phyloP scores from a whole-genome alignment of 2,329 filamentous ascomycete genomes.

The Phyllosticta citribraziliensis region DNA sequence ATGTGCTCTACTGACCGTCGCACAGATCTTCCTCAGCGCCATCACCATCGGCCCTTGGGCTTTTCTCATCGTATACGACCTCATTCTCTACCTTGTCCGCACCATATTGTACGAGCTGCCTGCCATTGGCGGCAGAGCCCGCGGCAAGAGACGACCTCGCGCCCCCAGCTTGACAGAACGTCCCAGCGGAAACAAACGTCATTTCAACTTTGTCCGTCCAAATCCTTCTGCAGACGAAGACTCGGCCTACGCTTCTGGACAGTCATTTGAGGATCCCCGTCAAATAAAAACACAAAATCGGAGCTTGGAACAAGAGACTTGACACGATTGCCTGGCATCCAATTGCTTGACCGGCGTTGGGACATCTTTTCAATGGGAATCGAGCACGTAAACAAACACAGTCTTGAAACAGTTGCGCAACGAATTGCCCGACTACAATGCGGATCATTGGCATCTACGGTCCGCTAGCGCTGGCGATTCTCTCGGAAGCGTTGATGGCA shows the following conservation, averaged over 20 bases:
- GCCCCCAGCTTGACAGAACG: slow-evolving; percentile 52
- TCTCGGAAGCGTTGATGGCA: neutral
- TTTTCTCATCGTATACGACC: slow-evolving; percentile 52
- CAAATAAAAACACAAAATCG: neutral
- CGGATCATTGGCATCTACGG: neutral
- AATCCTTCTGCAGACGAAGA: slow-evolving; percentile 1
- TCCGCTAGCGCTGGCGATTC: neutral
- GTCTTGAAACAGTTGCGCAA: neutral
- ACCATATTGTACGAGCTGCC: slow-evolving; percentile 50
- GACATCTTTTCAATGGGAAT: neutral
- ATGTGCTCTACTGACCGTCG: neutral
- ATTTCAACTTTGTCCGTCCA: slow-evolving; percentile 33
- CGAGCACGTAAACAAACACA: neutral
- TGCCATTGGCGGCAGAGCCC: slow-evolving; percentile 49
- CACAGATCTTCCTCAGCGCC: slow-evolving; percentile 50
- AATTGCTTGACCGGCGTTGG: neutral
- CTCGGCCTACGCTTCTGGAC: neutral
- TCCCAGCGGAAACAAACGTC: slow-evolving; percentile 39
- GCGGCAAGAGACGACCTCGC: slow-evolving; percentile 49
- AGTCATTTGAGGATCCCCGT: neutral
- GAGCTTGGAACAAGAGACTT: neutral
- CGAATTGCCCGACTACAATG: neutral
- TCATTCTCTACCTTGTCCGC: slow-evolving; percentile 52
- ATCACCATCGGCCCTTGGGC: slow-evolving; percentile 55
- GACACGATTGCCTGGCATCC: neutral